Evolutionary conservation across 345 rosid species (phyloP).

Genomic region (Microcos paniculata): DNA sequence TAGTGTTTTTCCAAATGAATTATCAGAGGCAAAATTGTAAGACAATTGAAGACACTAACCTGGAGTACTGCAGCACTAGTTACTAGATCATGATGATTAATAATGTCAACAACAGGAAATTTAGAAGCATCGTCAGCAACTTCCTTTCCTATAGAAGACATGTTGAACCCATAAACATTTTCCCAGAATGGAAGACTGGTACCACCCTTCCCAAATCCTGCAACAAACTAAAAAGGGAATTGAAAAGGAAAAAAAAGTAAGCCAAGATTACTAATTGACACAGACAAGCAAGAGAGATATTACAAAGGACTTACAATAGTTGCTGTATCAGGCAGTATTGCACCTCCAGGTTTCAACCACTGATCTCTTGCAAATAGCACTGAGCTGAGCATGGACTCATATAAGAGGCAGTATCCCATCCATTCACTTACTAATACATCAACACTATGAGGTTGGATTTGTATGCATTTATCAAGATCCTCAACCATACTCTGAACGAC

Average conservation of each 20-base stretch:
- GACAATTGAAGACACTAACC: constrained; percentile 25
- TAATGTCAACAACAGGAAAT: constrained; percentile 69
- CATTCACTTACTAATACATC: constrained; percentile 92
- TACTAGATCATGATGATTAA: constrained; percentile 62
- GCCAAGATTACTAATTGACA: not conserved
- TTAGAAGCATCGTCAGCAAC: constrained; percentile 64
- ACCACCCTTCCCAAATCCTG: constrained; percentile 89
- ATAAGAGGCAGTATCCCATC: constrained; percentile 98
- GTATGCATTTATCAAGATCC: constrained; percentile 53
- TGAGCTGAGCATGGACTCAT: constrained; percentile 92
- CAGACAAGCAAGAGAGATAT: not conserved
- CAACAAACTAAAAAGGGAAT: constrained; percentile 55
- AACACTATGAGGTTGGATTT: constrained; percentile 66
- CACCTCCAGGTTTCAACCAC: constrained; percentile 99
- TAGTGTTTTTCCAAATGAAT: not conserved
- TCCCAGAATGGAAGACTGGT: constrained; percentile 96
- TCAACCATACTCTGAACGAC: constrained; percentile 90
- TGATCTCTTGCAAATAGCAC: constrained; percentile 91
- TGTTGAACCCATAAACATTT: constrained; percentile 80
- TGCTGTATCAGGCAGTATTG: constrained; percentile 95
- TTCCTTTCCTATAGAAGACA: constrained; percentile 86
- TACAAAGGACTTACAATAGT: constrained; percentile 58
- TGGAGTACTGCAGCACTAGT: constrained; percentile 62
- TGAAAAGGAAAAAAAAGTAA: constrained; percentile 9
- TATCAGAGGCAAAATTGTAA: not conserved